Evolutionary conservation across 257 asterid genomes (phyloP), one percentile per base, ranked within the genome.

Genomic region (Dorcoceras hygrometricum): DNA sequence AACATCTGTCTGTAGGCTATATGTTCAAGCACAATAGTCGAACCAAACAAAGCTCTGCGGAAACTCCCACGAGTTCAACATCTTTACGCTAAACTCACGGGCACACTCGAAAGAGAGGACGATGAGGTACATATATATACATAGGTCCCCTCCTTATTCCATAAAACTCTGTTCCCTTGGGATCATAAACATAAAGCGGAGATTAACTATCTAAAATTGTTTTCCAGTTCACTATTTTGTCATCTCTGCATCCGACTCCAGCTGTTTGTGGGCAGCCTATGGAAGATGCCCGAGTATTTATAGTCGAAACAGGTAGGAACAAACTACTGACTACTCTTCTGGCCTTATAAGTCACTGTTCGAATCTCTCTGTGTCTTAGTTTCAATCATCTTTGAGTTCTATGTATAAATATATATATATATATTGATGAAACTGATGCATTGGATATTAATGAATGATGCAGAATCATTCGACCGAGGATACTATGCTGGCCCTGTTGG

Each of bases 401-500:
- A 3, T 12, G 50, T 39, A 3, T 12, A n/a, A 39, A 39, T 1
- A 12, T 2, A 16, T 12, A 39, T 11, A 11, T 1, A 12, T 2
- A 16, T 12, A 39, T 11, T 2, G 20, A 14, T 46, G 53, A 46
- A 7, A 46, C 53, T 39, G n/a, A 46, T 46, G 20, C 53, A 46
- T 46, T 46, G 59, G 58, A 56, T 51, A 20, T 19, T 46, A 68
- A 68, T 4, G 51, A 65, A n/a, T 6, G 12, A 27, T 65, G 77
- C 91, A 94, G 99, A 94, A 80, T 79, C 74, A 84, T 94, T 94
- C 68, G 99, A 94, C 78, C 86, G 99, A 67, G 99, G 99, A 79
- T 77, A 90, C 95, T 94, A 94, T 72, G 99, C 99, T 64, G 99
- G 96, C 65, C 99, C 99, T 24, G 93, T 94, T 61, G 99, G 99